Conservation (phyloP, 306 rosid species). For the Vigna nakashimae region DNA sequence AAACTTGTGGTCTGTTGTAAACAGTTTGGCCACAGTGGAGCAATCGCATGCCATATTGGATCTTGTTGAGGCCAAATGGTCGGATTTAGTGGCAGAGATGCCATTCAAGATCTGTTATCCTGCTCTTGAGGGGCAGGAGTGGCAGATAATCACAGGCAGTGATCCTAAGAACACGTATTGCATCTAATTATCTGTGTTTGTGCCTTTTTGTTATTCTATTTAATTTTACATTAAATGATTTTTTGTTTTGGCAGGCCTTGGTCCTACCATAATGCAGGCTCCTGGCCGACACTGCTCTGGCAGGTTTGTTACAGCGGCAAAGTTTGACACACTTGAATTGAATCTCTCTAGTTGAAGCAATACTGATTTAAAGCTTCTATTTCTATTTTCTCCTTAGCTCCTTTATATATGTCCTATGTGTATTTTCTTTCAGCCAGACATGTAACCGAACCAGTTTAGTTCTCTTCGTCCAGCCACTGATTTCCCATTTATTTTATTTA, state of each 20-base stretch:
- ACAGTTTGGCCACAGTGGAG: constrained; percentile 68
- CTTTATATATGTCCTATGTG: constrained; percentile 6
- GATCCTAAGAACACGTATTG: constrained; percentile 88
- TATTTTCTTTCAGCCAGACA: constrained; percentile 2
- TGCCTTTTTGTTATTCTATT: constrained; percentile 8
- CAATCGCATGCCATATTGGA: constrained; percentile 86
- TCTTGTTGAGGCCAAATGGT: constrained; percentile 87
- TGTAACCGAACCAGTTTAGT: constrained; percentile 6
- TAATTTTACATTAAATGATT: constrained; percentile 33
- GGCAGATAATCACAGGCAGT: constrained; percentile 89
- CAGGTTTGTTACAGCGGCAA: constrained; percentile 63
- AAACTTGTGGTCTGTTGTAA: constrained; percentile 77
- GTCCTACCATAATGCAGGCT: constrained; percentile 91
- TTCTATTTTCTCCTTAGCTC: constrained; percentile 19
- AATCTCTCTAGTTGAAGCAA: constrained; percentile 11
- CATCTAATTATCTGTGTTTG: constrained; percentile 31
- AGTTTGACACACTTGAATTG: not conserved
- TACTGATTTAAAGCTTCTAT: constrained; percentile 8
- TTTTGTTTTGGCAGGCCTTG: constrained; percentile 69
- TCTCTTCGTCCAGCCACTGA: constrained; percentile 7
- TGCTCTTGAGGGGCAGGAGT: constrained; percentile 87
- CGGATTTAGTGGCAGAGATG: constrained; percentile 86
- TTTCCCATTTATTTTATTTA: constrained; percentile 2
- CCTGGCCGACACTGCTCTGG: constrained; percentile 95
- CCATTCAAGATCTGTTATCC: constrained; percentile 91